Evolutionary conservation across 176 grass and related monocot genomes (phyloP), one percentile per base, ranked within the genome.

Genomic region (Elymus sibiricus): DNA sequence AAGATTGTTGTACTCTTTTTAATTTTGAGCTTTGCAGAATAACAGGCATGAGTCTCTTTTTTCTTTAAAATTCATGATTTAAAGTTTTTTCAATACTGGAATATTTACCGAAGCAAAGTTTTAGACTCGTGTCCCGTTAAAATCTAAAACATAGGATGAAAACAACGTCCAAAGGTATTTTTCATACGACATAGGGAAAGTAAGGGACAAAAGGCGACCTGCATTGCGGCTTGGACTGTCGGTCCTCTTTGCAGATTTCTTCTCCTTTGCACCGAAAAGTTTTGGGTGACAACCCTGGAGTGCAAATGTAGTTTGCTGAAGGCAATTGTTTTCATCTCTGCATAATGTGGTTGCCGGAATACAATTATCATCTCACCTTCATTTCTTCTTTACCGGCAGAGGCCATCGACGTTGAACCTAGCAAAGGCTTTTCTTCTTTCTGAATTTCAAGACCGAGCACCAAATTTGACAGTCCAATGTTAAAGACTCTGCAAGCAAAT

Each of bases 221-320:
- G 85, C 78, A 63, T 63, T 51, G 65, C 86, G 71, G 64, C 58
- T 79, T 38, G 85, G 84, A 73, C 35, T 67, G 5, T 92, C 87
- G 63, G 66, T 84, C 65, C 51, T 83, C 71, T 90, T 82, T 49
- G 89, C 80, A 77, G 49, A 34, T 92, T 97, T 92, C 65, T 90
- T 97, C 55, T 88, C 91, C 84, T 94, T 97, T 5, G 81, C 49
- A 16, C 70, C 77, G 16, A 92, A 94, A 63, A 88, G 79, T 80
- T 88, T 93, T 11, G 74, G 76, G 64, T 67, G 42, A 60, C 87
- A 95, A 27, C 83, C 65, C 91, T 93, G 68, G 5, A 76, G 89
- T 5, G 26, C 24, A 86, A 46, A 71, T 25, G 2, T 1, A 56
- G 9, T 79, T 55, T 58, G 22, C 21, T 66, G 5, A 83, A 75